Percentiles rank a stretch among this genome's conserved stretches.
phyloP scores from a whole-genome alignment of 495 filamentous ascomycete genomes.

The Aspergillus hancockii region DNA sequence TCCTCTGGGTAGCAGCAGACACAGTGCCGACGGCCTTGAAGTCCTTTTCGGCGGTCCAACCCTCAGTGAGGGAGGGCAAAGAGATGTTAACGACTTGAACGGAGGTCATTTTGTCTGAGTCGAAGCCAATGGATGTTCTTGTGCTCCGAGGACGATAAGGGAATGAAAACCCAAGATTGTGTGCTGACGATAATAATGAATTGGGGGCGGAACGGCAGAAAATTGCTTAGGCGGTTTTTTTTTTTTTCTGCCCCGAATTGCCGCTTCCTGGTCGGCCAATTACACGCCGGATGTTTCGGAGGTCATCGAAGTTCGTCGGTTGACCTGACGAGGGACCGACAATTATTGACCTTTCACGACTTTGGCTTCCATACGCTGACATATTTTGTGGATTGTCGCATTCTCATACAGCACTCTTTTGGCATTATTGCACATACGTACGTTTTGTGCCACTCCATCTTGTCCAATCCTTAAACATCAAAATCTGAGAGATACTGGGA shows the following conservation, averaged over 20 bases:
- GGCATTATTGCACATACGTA: not conserved
- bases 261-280: constrained; percentile 36
- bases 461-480: not conserved
- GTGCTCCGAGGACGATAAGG: constrained; percentile 12
- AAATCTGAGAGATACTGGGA: not conserved
- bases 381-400: not conserved
- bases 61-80: constrained; percentile 75
- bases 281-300: constrained; percentile 29
- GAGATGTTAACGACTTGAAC: constrained; percentile 52
- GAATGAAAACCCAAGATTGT: constrained; percentile 18
- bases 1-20: constrained; percentile 71
- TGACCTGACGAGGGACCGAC: not conserved
- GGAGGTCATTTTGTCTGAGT: constrained; percentile 45
- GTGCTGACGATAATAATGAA: constrained; percentile 14
- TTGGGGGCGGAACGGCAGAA: constrained; percentile 13
- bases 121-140: constrained; percentile 9
- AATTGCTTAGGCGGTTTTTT: constrained; percentile 27
- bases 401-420: not conserved
- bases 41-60: constrained; percentile 87
- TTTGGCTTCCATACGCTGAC: not conserved
- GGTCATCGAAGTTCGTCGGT: constrained; percentile 20
- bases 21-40: constrained; percentile 78
- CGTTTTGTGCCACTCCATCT: not conserved
- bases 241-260: constrained; percentile 38
- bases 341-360: not conserved